Evolutionary conservation across 352 stramenopile species (phyloP), one percentile per base, ranked within the genome.

Genomic region (Phytophthora niederhauseri): DNA sequence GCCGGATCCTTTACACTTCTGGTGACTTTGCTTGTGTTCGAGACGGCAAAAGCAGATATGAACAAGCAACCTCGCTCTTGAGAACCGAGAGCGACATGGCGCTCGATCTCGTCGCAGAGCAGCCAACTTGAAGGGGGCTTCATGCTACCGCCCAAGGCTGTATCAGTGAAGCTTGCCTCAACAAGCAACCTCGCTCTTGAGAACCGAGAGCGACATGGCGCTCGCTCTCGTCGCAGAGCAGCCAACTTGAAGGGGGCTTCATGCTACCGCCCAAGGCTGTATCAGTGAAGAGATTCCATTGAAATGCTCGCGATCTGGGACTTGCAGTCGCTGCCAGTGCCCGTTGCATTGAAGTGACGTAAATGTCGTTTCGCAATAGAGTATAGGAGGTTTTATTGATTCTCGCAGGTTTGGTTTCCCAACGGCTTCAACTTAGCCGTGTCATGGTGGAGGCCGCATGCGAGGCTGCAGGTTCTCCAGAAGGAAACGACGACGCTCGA

Each of bases 41-140:
- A 68, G 34, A 50, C 38, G 30, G 68, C 34, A 76, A 76, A 76
- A 76, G n/a, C 49, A 70, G 41, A 61, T 76, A 22, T 78, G 24
- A 57, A 30, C 31, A 11, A 57, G 22, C 5, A n/a, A n/a, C n/a
- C n/a, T 22, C 9, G 9, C 38, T 14, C 11, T 43, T 15, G 12
- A 22, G 41, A 11, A n/a, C 36, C 36, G 36, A 48, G 51, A 61
- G 64, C 49, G 68, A 72, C 52, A 70, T 51, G 64, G 19, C 56
- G 41, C 20, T 12, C 17, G 19, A 31, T 62, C 64, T 53, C 43
- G 57, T 68, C 54, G 28, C 49, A 57, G 19, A 34, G 68, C 50
- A 62, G n/a, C 55, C 54, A 62, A 31, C 20, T 64, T 66, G 59
- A 68, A 72, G 22, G 12, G 8, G 15, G 17, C 15, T 26, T 34